Percentiles rank a stretch among this genome's conserved stretches.
Conservation (phyloP, 2,329 filamentous ascomycete species). For the Colletotrichum aenigma region DNA sequence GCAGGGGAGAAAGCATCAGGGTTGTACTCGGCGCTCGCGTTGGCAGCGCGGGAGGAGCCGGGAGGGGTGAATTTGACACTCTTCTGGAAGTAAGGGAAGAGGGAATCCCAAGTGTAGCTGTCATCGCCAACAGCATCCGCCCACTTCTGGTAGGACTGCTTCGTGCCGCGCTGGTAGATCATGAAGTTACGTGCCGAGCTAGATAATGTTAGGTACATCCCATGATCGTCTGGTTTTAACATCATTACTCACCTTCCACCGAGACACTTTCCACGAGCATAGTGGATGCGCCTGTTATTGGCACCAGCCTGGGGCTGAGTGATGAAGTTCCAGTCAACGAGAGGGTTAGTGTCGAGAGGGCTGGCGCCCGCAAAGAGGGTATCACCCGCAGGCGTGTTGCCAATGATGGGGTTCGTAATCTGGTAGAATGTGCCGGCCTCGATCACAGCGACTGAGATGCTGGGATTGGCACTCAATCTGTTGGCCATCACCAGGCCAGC, state of each 20-base stretch:
- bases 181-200: constrained; percentile 31
- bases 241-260: constrained; percentile 25
- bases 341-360: constrained; percentile 20
- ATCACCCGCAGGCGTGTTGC: constrained; percentile 24
- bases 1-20: constrained; percentile 29
- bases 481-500: constrained; percentile 38
- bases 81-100: constrained; percentile 36
- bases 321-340: constrained; percentile 34
- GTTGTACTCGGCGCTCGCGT: constrained; percentile 27
- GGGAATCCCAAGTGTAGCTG: constrained; percentile 30
- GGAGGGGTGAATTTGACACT: constrained; percentile 34
- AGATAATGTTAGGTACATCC: neutral
- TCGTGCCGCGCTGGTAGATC: constrained; percentile 29
- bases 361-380: neutral
- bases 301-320: constrained; percentile 28
- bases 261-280: constrained; percentile 39
- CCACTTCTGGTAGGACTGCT: constrained; percentile 31
- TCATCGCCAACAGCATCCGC: constrained; percentile 34
- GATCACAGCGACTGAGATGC: constrained; percentile 36
- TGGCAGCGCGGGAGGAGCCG: constrained; percentile 10
- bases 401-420: constrained; percentile 28
- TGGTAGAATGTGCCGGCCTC: constrained; percentile 41
- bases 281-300: constrained; percentile 32
- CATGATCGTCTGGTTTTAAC: neutral
- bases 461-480: constrained; percentile 31